Evolutionary conservation across 108 stramenopile genomes (phyloP).

Genomic region (Skeletonema menzelii): DNA sequence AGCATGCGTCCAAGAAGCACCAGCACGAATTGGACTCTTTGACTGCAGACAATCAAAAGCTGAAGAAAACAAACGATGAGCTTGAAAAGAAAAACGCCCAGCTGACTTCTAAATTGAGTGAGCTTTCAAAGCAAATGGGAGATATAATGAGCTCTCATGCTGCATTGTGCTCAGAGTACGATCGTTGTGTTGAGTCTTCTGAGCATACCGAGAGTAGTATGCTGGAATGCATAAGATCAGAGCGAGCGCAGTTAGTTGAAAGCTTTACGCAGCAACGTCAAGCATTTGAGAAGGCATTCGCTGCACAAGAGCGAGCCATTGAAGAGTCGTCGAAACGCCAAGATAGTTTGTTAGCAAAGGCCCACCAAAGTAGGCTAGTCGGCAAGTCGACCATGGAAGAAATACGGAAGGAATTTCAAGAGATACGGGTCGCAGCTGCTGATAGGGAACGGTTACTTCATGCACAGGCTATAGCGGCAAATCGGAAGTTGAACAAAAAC

Average conservation of each 20-base stretch:
- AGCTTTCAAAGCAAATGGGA: slow-evolving; percentile 48
- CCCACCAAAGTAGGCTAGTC: slow-evolving; percentile 24
- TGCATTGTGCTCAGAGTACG: slow-evolving; percentile 53
- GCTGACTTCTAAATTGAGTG: slow-evolving; percentile 37
- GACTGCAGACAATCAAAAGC: slow-evolving; percentile 40
- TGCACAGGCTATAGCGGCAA: slow-evolving; percentile 36
- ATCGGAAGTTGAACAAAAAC: slow-evolving; percentile 21
- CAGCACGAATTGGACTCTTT: slow-evolving; percentile 43
- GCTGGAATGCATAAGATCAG: slow-evolving; percentile 42
- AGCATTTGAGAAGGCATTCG: slow-evolving; percentile 40
- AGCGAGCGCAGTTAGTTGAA: slow-evolving; percentile 37
- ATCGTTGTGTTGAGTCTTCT: slow-evolving; percentile 47
- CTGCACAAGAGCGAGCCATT: slow-evolving; percentile 43
- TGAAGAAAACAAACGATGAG: slow-evolving; percentile 40
- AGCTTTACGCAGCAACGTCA: slow-evolving; percentile 40
- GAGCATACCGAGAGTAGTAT: slow-evolving; percentile 36
- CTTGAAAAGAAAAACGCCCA: slow-evolving; percentile 40
- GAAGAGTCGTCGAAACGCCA: slow-evolving; percentile 38
- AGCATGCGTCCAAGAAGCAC: slow-evolving; percentile 41
- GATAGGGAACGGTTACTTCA: slow-evolving; percentile 42
- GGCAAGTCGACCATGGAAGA: slow-evolving; percentile 40
- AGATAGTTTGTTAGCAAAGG: slow-evolving; percentile 25
- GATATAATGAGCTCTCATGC: slow-evolving; percentile 50
- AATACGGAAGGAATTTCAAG: slow-evolving; percentile 45
- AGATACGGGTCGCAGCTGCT: slow-evolving; percentile 39